phyloP scores from a whole-genome alignment of 345 rosid species.

The Combretum micranthum region DNA sequence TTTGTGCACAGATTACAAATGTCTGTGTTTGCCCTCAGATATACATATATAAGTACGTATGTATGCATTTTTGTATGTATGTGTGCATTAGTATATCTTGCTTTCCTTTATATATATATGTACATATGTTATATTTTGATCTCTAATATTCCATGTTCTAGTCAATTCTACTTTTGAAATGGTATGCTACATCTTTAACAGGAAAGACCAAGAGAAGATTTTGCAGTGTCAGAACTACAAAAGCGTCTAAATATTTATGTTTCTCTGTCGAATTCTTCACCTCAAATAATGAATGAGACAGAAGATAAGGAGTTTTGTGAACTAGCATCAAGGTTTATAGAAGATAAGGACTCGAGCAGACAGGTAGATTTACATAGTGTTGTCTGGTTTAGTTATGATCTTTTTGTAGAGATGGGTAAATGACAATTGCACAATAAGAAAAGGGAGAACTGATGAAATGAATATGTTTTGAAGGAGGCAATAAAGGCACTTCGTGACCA shows the following conservation, averaged over 20 bases:
- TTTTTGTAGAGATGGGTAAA: too few relatives aligned
- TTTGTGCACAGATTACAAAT: too few relatives aligned
- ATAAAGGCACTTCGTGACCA: constrained; percentile 63
- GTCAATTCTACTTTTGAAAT: neutral
- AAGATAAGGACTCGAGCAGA: constrained; percentile 29
- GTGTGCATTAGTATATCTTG: too few relatives aligned
- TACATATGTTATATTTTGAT: neutral
- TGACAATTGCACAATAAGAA: too few relatives aligned
- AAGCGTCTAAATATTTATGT: constrained; percentile 54
- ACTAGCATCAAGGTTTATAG: constrained; percentile 48
- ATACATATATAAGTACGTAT: too few relatives aligned
- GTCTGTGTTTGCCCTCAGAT: too few relatives aligned
- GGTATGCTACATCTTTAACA: constrained; percentile 16
- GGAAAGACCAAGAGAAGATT: constrained; percentile 50
- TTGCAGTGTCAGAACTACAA: constrained; percentile 48
- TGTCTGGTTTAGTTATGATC: neutral
- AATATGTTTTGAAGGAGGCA: constrained; percentile 23
- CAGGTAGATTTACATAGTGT: constrained; percentile 4
- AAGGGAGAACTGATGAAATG: too few relatives aligned
- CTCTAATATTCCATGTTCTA: neutral
- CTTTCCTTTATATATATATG: neutral
- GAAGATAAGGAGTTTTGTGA: constrained; percentile 77
- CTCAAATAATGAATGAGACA: constrained; percentile 49
- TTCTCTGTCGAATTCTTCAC: constrained; percentile 27
- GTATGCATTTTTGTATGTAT: too few relatives aligned